Evolutionary conservation across 768 basidiomycete genomes (phyloP).

Genomic region (Saitozyma sp.): DNA sequence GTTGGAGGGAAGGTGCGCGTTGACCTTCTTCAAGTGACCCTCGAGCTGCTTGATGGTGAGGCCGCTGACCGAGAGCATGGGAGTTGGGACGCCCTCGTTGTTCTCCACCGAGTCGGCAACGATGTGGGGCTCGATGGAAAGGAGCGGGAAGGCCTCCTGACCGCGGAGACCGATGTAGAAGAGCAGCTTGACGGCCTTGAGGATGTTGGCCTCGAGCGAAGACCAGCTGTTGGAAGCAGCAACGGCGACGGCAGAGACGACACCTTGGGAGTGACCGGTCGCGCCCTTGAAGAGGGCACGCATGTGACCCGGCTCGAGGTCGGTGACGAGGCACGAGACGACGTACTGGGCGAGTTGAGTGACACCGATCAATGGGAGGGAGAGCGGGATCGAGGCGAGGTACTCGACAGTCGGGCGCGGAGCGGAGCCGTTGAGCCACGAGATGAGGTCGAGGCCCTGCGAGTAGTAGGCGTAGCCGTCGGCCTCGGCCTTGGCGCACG

Average conservation of each 20-base stretch:
- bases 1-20: slow-evolving; percentile 74
- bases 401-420: slow-evolving; percentile 79
- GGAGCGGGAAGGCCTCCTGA: slow-evolving; percentile 89
- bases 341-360: slow-evolving; percentile 95
- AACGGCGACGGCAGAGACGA: slow-evolving; percentile 88
- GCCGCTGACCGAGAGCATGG: slow-evolving; percentile 90
- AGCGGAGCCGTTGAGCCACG: slow-evolving; percentile 74
- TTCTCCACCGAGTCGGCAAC: slow-evolving; percentile 84
- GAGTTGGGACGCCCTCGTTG: slow-evolving; percentile 87
- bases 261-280: slow-evolving; percentile 96
- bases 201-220: slow-evolving; percentile 70
- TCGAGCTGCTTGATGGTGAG: slow-evolving; percentile 70
- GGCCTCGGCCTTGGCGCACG: slow-evolving; percentile 62
- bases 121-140: slow-evolving; percentile 82
- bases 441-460: slow-evolving; percentile 74
- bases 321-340: slow-evolving; percentile 70
- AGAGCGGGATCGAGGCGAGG: slow-evolving; percentile 88
- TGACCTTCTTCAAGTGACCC: slow-evolving; percentile 79
- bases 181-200: slow-evolving; percentile 85
- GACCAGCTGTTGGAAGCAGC: slow-evolving; percentile 75
- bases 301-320: slow-evolving; percentile 76
- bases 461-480: slow-evolving; percentile 64
- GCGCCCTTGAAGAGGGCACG: slow-evolving; percentile 74
- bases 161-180: slow-evolving; percentile 92
- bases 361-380: slow-evolving; percentile 92